Base-by-base conservation (phyloP, 441 rosid species). In the Adansonia grandidieri region DNA sequence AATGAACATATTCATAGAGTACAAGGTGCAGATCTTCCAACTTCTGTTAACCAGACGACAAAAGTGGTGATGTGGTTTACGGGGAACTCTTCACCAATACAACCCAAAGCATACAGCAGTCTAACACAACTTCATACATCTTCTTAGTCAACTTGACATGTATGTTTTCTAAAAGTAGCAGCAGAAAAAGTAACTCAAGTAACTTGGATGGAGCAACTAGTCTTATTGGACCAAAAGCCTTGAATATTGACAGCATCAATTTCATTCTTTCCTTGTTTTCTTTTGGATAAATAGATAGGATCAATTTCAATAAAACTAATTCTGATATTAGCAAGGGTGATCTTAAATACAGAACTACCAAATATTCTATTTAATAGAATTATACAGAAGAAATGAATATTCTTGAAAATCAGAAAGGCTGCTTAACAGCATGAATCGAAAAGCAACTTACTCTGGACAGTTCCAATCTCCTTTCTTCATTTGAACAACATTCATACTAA, bases 381-480 rank as follows among this genome's bases (percentile, higher is more conserved):
- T 40, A 61, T 62, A 47, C 9, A 7, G 60, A 11, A 14, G 45
- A 72, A 28, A 11, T 37, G 13, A 62, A 61, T 62, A 62, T 47
- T 62, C 70, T 47, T 63, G 58, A 51, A 50, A 66, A 37, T 9
- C 32, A 57, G 42, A 56, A 56, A 28, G 58, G 17, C 11, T 24
- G 28, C 62, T 64, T 32, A 66, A 60, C 50, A 51, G 48, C 37
- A 76, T 66, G 54, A 53, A 76, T 61, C 19, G 15, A 51, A 76
- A 47, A 42, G 57, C 42, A 82, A 84, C 97, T 84, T 83, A 93
- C 98, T 81, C 80, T 2, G 85, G 58, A 84, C 97, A 95, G 70
- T 79, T 86, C 99, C 99, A 95, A 83, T 95, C 98, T 70, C 97
- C 98, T 74, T 88, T 86, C 89, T 90, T 95, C 95, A 87, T 91